A percentile compares a stretch with the other conserved stretches of the same genome.
Conservation (phyloP, 2,329 filamentous ascomycete genomes). For the Fusarium cyanostomum region DNA sequence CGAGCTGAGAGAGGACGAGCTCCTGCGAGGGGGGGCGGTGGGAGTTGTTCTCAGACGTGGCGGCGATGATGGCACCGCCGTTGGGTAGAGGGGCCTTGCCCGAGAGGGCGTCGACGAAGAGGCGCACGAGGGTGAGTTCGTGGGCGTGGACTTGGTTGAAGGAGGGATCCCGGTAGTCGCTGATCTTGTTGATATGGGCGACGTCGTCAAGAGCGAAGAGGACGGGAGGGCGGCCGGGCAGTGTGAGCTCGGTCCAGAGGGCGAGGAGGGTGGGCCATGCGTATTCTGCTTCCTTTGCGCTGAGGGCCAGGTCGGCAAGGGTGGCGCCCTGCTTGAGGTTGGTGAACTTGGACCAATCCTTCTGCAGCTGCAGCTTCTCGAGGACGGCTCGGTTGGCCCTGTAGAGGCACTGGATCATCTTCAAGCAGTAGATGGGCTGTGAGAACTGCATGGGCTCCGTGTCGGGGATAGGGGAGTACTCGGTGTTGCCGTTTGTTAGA, state of each 20-base stretch:
- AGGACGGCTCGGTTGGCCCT: conserved; percentile 78
- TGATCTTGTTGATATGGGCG: conserved; percentile 80
- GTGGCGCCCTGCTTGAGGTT: conserved; percentile 64
- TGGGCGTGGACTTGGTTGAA: conserved; percentile 84
- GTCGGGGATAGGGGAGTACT: conserved; percentile 76
- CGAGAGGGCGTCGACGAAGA: conserved; percentile 78
- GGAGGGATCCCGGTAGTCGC: conserved; percentile 76
- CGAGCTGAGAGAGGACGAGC: conserved; percentile 69
- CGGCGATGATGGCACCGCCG: conserved; percentile 81
- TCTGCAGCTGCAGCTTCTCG: conserved; percentile 55
- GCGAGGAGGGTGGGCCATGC: conserved; percentile 84
- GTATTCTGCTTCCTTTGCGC: conserved; percentile 77
- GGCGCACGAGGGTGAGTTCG: conserved; percentile 78
- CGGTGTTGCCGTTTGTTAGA: conserved; percentile 79
- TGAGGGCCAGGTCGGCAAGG: conserved; percentile 74
- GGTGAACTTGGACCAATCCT: conserved; percentile 55
- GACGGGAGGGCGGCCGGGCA: conserved; percentile 65
- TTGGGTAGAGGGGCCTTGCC: conserved; percentile 68
- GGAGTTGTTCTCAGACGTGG: conserved; percentile 77
- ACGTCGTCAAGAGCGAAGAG: conserved; percentile 83
- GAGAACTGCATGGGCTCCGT: conserved; percentile 70
- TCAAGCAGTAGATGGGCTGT: conserved; percentile 80
- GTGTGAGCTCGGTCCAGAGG: conserved; percentile 79
- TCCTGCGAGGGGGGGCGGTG: conserved; percentile 73
- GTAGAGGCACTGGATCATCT: conserved; percentile 76